Percentiles rank a stretch among this genome's conserved stretches.
Evolutionary conservation across 345 rosid genomes (phyloP).

Genomic region (Aquilaria sinensis): DNA sequence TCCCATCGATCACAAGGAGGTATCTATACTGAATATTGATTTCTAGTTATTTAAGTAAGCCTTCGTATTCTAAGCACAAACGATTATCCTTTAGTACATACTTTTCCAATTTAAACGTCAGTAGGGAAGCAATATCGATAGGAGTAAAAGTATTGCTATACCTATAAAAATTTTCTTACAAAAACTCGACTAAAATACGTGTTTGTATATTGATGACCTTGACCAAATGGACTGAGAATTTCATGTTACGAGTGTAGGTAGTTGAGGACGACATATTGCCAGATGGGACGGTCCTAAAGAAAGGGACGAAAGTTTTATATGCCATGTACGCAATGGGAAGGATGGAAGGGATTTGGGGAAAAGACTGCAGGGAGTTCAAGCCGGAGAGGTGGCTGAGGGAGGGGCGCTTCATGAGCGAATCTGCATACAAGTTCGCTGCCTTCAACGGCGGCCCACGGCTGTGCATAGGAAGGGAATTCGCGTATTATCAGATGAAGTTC

Average conservation of each 20-base stretch:
- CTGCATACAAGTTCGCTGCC: slow-evolving; percentile 80
- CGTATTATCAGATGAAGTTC: slow-evolving; percentile 80
- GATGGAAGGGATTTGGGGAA: slow-evolving; percentile 86
- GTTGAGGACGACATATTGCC: slow-evolving; percentile 70
- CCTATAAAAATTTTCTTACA: no score
- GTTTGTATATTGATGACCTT: no score
- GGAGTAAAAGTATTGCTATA: no score
- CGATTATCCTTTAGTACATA: no score
- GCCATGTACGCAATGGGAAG: slow-evolving; percentile 85
- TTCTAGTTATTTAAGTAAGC: neutral
- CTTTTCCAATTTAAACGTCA: no score
- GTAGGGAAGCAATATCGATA: no score
- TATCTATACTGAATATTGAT: slow-evolving; percentile 8
- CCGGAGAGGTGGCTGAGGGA: slow-evolving; percentile 88
- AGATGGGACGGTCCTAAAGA: slow-evolving; percentile 66
- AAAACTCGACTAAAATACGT: no score
- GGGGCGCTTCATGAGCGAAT: slow-evolving; percentile 70
- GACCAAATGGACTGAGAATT: no score
- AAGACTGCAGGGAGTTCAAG: slow-evolving; percentile 60
- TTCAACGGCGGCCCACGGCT: slow-evolving; percentile 89
- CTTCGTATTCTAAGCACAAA: no score
- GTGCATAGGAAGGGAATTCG: slow-evolving; percentile 83
- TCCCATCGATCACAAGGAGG: slow-evolving; percentile 91
- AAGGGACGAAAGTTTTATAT: slow-evolving; percentile 75
- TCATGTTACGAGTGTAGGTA: slow-evolving; percentile 28